Conservation (phyloP, 2,329 filamentous ascomycete species). For the Talaromyces piceae region DNA sequence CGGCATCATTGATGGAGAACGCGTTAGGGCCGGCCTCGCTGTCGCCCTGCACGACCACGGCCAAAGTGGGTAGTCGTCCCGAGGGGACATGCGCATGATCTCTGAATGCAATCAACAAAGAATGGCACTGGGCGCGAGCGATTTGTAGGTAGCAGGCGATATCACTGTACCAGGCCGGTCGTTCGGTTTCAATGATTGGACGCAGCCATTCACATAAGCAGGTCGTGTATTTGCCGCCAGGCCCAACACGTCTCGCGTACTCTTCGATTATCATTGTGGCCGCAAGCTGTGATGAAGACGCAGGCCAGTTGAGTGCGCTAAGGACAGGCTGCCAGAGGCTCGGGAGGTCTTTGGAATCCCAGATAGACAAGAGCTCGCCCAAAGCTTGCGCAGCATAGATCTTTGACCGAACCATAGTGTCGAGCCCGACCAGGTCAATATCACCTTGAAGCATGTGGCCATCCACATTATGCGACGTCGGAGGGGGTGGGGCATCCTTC, state of each 20-base stretch:
- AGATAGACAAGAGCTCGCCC: conserved; percentile 70
- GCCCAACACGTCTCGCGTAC: conserved; percentile 56
- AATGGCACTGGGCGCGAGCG: conserved; percentile 83
- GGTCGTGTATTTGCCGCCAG: conserved; percentile 25
- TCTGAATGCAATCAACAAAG: conserved; percentile 82
- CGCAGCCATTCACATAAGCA: conserved; percentile 54
- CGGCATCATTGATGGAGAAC: conserved; percentile 80
- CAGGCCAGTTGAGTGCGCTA: conserved; percentile 61
- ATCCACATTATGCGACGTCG: conserved; percentile 86
- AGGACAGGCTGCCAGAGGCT: conserved; percentile 59
- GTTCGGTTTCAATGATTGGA: conserved; percentile 70
- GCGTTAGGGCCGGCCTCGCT: conserved; percentile 84
- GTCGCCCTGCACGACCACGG: conserved; percentile 90
- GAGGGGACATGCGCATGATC: conserved; percentile 78
- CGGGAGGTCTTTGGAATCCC: conserved; percentile 51
- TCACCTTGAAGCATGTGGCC: conserved; percentile 97
- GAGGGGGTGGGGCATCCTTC: conserved; percentile 59
- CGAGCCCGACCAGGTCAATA: conserved; percentile 84
- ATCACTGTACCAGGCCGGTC: conserved; percentile 78
- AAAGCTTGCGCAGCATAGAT: conserved; percentile 82
- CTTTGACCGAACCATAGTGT: conserved; percentile 80
- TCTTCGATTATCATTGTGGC: conserved; percentile 82
- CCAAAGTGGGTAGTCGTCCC: conserved; percentile 67
- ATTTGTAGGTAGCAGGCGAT: conserved; percentile 84
- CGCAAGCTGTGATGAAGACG: conserved; percentile 78